These are phyloP conservation scores for Fusarium devonianum DNA, from an alignment of 2,329 filamentous ascomycete genomes.

Conservation along the genomic window DNA sequence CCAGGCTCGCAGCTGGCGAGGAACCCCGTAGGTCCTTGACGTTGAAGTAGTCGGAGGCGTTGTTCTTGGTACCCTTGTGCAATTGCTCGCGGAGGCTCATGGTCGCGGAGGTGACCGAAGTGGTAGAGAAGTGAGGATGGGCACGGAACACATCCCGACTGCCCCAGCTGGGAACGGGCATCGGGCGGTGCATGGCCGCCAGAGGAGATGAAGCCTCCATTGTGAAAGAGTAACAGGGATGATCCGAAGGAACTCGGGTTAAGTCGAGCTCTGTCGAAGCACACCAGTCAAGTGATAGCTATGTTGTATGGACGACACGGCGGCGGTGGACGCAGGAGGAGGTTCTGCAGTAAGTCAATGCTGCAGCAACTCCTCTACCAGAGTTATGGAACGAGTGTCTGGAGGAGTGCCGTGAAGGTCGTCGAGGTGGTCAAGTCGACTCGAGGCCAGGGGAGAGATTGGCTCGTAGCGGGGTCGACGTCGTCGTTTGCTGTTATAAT, in stretches of 20 bases:
- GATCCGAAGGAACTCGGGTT: constrained; percentile 32
- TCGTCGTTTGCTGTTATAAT: constrained; percentile 43
- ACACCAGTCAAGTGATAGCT: constrained; percentile 32
- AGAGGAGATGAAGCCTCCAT: constrained; percentile 97
- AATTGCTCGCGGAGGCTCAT: constrained; percentile 83
- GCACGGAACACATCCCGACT: constrained; percentile 61
- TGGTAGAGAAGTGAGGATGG: constrained; percentile 58
- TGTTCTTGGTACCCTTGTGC: constrained; percentile 60
- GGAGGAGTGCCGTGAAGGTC: constrained; percentile 11
- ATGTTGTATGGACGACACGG: constrained; percentile 39
- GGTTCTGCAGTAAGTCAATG: constrained; percentile 45
- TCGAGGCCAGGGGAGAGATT: constrained; percentile 30
- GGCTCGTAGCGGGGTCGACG: constrained; percentile 38
- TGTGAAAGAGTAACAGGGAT: constrained; percentile 39
- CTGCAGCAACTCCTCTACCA: constrained; percentile 41
- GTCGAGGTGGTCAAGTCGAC: constrained; percentile 18
- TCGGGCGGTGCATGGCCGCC: constrained; percentile 85
- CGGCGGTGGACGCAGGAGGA: constrained; percentile 27
- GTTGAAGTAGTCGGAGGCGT: constrained; percentile 88
- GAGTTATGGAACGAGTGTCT: constrained; percentile 23
- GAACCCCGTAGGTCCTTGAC: constrained; percentile 80
- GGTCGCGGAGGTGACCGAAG: constrained; percentile 65
- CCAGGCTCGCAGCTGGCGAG: constrained; percentile 88
- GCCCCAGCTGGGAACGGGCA: constrained; percentile 67
- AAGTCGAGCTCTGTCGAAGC: constrained; percentile 27